Conservation (phyloP, 371 early-diverging fungal genomes). For the Vairimorpha apis region DNA sequence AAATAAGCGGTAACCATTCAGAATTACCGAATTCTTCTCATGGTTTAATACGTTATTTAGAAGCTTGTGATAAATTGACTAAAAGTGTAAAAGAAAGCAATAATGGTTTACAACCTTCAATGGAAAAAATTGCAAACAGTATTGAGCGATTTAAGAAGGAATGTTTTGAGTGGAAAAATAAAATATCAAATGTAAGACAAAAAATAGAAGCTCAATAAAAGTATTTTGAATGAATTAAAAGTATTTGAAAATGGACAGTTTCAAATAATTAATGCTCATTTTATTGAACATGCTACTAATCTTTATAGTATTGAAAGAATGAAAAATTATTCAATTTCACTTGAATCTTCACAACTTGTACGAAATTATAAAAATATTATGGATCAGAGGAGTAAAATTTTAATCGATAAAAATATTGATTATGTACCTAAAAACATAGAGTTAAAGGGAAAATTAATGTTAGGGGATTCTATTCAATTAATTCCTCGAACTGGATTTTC, state of each 20-base stretch:
- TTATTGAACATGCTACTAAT: slow-evolving; percentile 45
- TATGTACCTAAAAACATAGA: slow-evolving; percentile 18
- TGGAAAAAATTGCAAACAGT: slow-evolving; percentile 49
- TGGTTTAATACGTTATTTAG: slow-evolving; percentile 53
- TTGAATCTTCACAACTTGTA: slow-evolving; percentile 59
- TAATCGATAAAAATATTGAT: background rate
- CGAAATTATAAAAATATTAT: slow-evolving; percentile 50
- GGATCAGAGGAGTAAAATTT: slow-evolving; percentile 29
- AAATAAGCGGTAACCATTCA: slow-evolving; percentile 58
- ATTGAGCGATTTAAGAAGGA: slow-evolving; percentile 17
- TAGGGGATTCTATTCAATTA: slow-evolving; percentile 15
- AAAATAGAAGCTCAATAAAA: slow-evolving; percentile 58
- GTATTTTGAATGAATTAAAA: slow-evolving; percentile 39
- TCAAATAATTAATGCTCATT: slow-evolving; percentile 59
- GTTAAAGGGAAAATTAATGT: slow-evolving; percentile 27
- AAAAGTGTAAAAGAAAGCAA: slow-evolving; percentile 9
- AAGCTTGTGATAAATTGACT: slow-evolving; percentile 57
- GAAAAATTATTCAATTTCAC: slow-evolving; percentile 41
- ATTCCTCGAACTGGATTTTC: slow-evolving; percentile 19
- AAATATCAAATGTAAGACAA: slow-evolving; percentile 32
- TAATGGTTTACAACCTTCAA: background rate
- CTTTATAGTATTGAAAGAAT: slow-evolving; percentile 32
- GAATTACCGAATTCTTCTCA: slow-evolving; percentile 46
- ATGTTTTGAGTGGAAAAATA: slow-evolving; percentile 21
- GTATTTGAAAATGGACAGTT: slow-evolving; percentile 52